phyloP scores from a whole-genome alignment of 257 asterid species.

The Forsythia viridissima region DNA sequence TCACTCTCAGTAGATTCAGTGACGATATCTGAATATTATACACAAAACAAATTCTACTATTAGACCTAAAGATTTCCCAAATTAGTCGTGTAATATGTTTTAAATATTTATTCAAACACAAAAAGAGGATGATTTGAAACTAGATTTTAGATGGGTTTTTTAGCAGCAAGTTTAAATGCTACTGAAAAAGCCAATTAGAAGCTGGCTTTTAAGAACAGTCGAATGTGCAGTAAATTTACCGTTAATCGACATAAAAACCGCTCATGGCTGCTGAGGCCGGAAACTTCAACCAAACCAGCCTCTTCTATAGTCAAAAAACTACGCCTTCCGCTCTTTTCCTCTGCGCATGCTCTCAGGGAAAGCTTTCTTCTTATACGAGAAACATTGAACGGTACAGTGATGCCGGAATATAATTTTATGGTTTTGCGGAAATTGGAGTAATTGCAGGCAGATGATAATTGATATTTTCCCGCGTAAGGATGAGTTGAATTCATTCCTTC shows the following conservation, averaged over 20 bases:
- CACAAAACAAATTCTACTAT: not conserved
- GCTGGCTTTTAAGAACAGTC: no score
- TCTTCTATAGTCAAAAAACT: conserved; percentile 67
- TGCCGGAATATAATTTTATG: not conserved
- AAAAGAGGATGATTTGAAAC: no score
- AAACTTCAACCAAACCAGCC: conserved; percentile 83
- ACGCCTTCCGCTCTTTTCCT: conserved; percentile 26
- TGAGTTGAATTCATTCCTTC: not conserved
- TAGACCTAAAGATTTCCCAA: not conserved
- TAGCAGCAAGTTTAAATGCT: no score
- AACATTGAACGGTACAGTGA: not conserved
- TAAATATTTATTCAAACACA: not conserved
- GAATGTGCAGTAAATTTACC: conserved; percentile 32
- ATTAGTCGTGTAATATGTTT: not conserved
- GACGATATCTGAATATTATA: conserved; percentile 63
- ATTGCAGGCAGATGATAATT: not conserved
- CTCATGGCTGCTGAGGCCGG: conserved; percentile 82
- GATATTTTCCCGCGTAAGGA: conserved; percentile 2
- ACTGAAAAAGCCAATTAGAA: no score
- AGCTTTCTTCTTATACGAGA: not conserved
- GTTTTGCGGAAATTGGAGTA: not conserved
- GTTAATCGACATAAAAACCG: conserved; percentile 82
- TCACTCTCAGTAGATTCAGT: conserved; percentile 66
- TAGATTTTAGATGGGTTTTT: no score
- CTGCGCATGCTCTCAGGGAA: conserved; percentile 26